Evolutionary conservation across 441 rosid genomes (phyloP).

Genomic region (Populus trichocarpa): DNA sequence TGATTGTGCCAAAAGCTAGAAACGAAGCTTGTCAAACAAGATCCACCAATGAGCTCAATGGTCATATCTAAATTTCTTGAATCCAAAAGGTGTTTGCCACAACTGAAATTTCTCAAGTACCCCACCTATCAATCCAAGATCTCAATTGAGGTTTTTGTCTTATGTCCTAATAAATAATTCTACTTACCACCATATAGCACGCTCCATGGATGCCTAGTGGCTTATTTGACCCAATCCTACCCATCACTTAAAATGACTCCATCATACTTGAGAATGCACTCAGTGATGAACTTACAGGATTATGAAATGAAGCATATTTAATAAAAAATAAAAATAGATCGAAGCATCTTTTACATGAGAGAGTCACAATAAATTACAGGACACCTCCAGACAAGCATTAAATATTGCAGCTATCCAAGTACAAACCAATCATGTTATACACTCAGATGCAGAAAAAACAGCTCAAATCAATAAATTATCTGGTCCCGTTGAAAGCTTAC

Average conservation of each 20-base stretch:
- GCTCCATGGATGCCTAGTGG: not conserved
- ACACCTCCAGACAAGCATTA: not conserved
- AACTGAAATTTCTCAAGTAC: not conserved
- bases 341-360: not conserved
- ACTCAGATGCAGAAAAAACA: not conserved
- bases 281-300: not conserved
- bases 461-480: not conserved
- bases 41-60: too few relatives aligned
- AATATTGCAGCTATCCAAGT: not conserved
- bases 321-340: too few relatives aligned
- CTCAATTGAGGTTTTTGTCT: not conserved
- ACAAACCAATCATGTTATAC: not conserved
- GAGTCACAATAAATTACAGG: not conserved
- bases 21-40: not conserved
- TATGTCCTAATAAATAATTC: not conserved
- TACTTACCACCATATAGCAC: not conserved
- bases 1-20: not conserved
- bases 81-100: not conserved
- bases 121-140: not conserved
- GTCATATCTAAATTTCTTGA: not conserved
- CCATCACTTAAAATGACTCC: not conserved
- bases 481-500: conserved; percentile 27
- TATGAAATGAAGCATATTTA: not conserved
- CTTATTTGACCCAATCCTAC: not conserved
- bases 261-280: not conserved